Base-by-base conservation (phyloP, 352 stramenopile genomes). In the Aphanomyces astaci region DNA sequence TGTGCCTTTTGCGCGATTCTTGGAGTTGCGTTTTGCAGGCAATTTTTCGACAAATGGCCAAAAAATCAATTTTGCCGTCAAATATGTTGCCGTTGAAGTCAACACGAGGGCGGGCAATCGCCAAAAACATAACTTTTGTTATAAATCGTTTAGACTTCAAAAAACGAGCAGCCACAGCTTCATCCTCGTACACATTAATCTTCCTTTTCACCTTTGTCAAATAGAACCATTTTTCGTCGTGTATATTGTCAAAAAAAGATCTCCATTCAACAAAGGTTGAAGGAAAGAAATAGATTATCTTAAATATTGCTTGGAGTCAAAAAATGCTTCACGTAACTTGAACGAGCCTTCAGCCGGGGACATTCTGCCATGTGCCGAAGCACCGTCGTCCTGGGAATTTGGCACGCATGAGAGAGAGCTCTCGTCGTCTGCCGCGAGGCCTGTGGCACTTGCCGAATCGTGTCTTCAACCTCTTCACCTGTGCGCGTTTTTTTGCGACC, bases 191-290 rank as follows among this genome's bases (percentile, higher is more conserved):
- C 2, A 62, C 22, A 2, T 2, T 24, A 28, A 31, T 1, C 28
- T 31, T 40, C 25, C 17, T 62, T 28, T 62, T 62, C 17, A 40
- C 28, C 52, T 32, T 62, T n/a, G 52, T 40, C n/a, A 62, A 40
- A n/a, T 24, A 39, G 31, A 62, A 62, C 52, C 25, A 62, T 28
- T 62, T 39, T 28, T 62, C 52, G 52, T 62, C 52, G 24, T n/a
- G 36, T 62, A 39, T 62, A 43, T 43, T 43, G 36, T 43, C 36
- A 62, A 62, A 3, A 2, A 11, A 39, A 39, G 52, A 28, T 11
- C 22, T 31, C 52, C 52, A 28, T 24, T 40, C 52, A 25, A 28
- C 24, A 11, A n/a, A 22, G 52, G 52, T 24, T 28, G 52, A 31
- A 4, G 52, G 25, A 3, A 39, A 24, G 25, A 32, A n/a, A 62